phyloP scores from a whole-genome alignment of 2,329 filamentous ascomycete genomes.

The Xylaria arbuscula region DNA sequence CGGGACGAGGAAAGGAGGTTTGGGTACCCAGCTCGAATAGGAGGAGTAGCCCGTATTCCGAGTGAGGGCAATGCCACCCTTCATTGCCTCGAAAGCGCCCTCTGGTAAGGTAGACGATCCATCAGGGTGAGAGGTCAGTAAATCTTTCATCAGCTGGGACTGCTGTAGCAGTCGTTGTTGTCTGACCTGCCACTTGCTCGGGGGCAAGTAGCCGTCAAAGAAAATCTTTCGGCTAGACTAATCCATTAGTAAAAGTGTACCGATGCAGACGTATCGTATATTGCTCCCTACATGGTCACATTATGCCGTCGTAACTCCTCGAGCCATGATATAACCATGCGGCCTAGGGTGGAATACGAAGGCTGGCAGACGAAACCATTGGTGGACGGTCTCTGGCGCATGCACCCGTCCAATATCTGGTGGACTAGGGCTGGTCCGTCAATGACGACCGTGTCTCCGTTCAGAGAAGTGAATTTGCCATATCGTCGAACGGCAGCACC shows the following conservation, averaged over 20 bases:
- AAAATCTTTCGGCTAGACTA: constrained; percentile 68
- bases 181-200: constrained; percentile 71
- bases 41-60: neutral
- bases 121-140: constrained; percentile 53
- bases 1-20: constrained; percentile 78
- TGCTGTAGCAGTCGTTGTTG: constrained; percentile 68
- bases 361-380: constrained; percentile 65
- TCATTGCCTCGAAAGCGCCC: constrained; percentile 32
- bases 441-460: constrained; percentile 63
- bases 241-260: constrained; percentile 54
- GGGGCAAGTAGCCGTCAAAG: constrained; percentile 86
- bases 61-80: constrained; percentile 33
- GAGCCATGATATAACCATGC: constrained; percentile 71
- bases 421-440: constrained; percentile 86
- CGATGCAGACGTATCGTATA: constrained; percentile 37
- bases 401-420: constrained; percentile 71
- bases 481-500: constrained; percentile 65
- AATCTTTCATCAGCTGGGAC: constrained; percentile 65
- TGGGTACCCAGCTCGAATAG: constrained; percentile 47
- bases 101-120: constrained; percentile 44
- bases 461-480: constrained; percentile 57
- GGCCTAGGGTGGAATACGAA: constrained; percentile 71
- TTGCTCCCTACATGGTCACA: constrained; percentile 70
- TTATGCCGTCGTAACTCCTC: constrained; percentile 65
- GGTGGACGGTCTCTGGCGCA: constrained; percentile 52